Base-by-base conservation (phyloP, 768 basidiomycete genomes). In the Kwoniella shandongensis region DNA sequence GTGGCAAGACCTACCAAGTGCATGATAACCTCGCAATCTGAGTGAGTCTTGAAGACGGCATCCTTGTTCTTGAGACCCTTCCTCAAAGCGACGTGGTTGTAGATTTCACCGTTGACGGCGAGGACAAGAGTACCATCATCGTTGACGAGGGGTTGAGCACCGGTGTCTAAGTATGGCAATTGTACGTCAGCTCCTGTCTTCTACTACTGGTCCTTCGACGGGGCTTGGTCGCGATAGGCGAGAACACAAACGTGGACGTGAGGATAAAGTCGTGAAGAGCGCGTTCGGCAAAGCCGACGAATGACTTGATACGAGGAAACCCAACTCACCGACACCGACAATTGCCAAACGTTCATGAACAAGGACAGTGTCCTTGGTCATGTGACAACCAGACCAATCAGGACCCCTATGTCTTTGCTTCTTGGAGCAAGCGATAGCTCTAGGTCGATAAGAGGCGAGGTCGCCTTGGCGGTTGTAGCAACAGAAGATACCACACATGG, bases 31-130 rank as follows among this genome's bases (percentile, higher is more conserved):
- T 99, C 96, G 77, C 96, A 99, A 71, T 99, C 96, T 0, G 93
- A 97, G 72, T 94, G 89, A 0, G 94, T 98, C 81, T 91, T 96
- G 82, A 98, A 94, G 55, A 84, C 85, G 63, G 85, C 83, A 44
- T 50, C 48, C 54, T 79, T 81, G 41, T 83, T 73, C 35, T 83
- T 85, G 51, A 91, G 78, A 23, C 77, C 79, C 48, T 85, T 83
- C 56, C 89, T 84, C 49, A 98, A 84, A 17, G 86, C 81, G 53
- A 89, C 78, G 74, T 98, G 91, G 81, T 98, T 99, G 82, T 99
- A 99, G 70, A 99, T 98, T 79, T 99, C 96, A 49, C 96, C 96
- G 78, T 99, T 99, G 73, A 99, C 96, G 56, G 88, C 84, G 51
- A 99, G 86, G 63, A 87, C 83, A 61, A 86, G 70, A 67, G 87